Conservation (phyloP, 305 asterid genomes). For the Stenogyne calaminthoides region DNA sequence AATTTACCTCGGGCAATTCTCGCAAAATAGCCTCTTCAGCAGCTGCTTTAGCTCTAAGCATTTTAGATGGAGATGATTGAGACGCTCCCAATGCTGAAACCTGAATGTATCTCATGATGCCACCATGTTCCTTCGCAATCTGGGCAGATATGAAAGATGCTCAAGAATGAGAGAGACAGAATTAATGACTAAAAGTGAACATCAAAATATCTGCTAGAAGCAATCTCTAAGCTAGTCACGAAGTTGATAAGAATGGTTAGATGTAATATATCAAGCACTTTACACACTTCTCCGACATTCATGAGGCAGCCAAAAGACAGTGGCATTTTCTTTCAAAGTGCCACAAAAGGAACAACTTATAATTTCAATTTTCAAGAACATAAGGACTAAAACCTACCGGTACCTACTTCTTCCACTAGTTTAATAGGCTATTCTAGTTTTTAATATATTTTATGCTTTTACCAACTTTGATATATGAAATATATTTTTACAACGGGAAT, state of each 20-base stretch:
- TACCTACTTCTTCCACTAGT: neutral
- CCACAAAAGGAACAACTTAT: neutral
- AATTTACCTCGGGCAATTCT: constrained; percentile 75
- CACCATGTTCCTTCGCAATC: constrained; percentile 98
- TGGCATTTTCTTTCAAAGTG: neutral
- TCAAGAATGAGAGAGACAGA: neutral
- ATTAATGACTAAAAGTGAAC: neutral
- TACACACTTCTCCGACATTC: neutral
- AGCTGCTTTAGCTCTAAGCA: constrained; percentile 93
- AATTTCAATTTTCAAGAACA: neutral
- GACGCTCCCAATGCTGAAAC: constrained; percentile 93
- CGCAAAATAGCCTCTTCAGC: constrained; percentile 83
- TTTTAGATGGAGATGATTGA: constrained; percentile 71
- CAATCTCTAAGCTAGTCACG: neutral
- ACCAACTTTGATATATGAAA: neutral
- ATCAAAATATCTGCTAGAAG: neutral
- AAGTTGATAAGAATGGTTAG: neutral
- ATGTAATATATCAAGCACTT: neutral
- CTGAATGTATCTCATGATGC: constrained; percentile 89
- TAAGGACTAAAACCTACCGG: neutral
- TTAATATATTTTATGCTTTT: neutral
- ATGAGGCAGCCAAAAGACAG: neutral
- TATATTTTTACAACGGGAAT: neutral
- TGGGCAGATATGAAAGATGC: constrained; percentile 32
- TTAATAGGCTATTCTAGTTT: neutral